These are phyloP conservation scores for Cladobotryum protrusum DNA, from an alignment of 2,329 filamentous ascomycete genomes.

Conservation along the genomic window DNA sequence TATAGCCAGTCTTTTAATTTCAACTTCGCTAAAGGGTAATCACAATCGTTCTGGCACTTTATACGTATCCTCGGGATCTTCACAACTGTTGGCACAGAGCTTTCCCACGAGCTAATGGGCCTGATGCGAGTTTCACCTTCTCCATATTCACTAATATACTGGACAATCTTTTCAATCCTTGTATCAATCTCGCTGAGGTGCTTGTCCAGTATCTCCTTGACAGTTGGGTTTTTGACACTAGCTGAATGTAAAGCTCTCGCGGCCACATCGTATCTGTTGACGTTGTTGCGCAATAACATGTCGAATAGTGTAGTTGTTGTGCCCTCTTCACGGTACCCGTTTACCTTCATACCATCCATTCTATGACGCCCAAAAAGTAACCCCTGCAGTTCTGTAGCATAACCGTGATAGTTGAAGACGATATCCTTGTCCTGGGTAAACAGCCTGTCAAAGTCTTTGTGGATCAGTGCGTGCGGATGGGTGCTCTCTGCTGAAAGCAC, in stretches of 20 bases:
- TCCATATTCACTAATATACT: too few species aligned
- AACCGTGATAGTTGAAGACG: constrained; percentile 64
- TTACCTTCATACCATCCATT: constrained; percentile 47
- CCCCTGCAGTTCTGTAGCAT: constrained; percentile 53
- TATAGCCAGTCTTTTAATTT: too few species aligned
- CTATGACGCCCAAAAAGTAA: constrained; percentile 52
- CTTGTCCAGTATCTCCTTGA: too few species aligned
- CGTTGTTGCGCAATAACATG: constrained; percentile 49
- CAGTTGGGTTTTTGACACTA: too few species aligned
- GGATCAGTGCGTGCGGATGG: constrained; percentile 53
- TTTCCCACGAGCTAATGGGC: too few species aligned
- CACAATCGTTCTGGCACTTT: too few species aligned
- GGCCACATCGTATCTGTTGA: constrained; percentile 48
- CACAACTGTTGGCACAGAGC: too few species aligned
- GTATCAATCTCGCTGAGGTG: too few species aligned
- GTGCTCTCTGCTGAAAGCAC: constrained; percentile 48
- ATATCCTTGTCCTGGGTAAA: constrained; percentile 52
- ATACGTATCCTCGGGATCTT: too few species aligned
- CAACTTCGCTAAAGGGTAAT: too few species aligned
- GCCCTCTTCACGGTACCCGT: constrained; percentile 59
- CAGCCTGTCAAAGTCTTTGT: constrained; percentile 45
- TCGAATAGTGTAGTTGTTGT: constrained; percentile 63
- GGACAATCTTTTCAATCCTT: too few species aligned
- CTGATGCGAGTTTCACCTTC: too few species aligned
- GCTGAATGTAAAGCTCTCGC: neutral